Conservation (phyloP, 2,329 filamentous ascomycete species). For the Seiridium unicorne region DNA sequence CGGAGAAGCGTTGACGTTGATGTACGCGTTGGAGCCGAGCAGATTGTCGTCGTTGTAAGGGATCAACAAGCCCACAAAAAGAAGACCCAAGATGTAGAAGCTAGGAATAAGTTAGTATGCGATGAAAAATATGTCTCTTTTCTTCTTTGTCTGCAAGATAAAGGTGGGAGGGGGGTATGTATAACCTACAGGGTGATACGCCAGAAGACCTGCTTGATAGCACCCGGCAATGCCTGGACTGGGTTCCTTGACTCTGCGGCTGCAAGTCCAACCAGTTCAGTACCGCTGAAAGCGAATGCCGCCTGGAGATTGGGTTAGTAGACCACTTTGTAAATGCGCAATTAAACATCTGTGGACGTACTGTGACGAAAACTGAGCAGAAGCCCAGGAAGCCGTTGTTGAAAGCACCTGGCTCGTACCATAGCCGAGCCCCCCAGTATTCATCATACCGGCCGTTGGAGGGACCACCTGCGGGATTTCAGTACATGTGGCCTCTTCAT, state of each 20-base stretch:
- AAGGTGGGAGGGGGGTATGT: too few relatives aligned
- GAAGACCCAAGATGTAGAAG: constrained; percentile 53
- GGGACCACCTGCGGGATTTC: constrained; percentile 46
- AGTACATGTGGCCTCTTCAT: neutral
- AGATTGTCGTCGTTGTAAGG: constrained; percentile 44
- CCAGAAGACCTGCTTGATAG: constrained; percentile 76
- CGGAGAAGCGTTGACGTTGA: constrained; percentile 46
- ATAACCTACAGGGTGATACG: constrained; percentile 44
- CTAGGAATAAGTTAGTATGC: constrained; percentile 16
- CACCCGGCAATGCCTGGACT: constrained; percentile 71
- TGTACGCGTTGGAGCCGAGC: constrained; percentile 44
- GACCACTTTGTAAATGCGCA: neutral
- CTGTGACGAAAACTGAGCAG: constrained; percentile 65
- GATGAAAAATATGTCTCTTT: too few relatives aligned
- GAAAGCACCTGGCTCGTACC: constrained; percentile 56
- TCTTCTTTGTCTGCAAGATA: too few relatives aligned
- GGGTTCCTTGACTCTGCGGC: constrained; percentile 72
- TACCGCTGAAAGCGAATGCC: constrained; percentile 71
- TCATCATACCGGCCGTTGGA: constrained; percentile 39
- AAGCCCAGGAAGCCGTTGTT: constrained; percentile 73
- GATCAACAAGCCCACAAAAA: constrained; percentile 51
- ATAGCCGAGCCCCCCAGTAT: constrained; percentile 49
- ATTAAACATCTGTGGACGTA: neutral
- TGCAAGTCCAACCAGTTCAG: constrained; percentile 72
- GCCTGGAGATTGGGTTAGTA: constrained; percentile 32